Base-by-base conservation (phyloP, 1,139 yeast species). In the Protomyces macrosporus region DNA sequence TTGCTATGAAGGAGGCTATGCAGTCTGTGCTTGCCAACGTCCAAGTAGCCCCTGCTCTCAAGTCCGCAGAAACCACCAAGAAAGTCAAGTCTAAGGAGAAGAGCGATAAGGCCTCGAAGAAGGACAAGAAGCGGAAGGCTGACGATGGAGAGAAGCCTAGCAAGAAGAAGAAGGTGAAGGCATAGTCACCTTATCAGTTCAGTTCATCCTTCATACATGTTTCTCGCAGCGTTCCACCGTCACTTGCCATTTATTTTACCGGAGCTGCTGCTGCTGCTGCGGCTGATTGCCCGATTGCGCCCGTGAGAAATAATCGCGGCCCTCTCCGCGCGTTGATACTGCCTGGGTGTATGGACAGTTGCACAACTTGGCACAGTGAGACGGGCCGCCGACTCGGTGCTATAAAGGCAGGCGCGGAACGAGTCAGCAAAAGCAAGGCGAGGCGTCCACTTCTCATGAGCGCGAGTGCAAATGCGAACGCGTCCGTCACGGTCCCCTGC, bases 1-100 rank as follows among this genome's bases (percentile, higher is more conserved):
- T 90, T 71, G 98, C 98, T 70, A 88, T 93, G 79, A 84, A 87
- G 75, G 89, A 87, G 77, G 97, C 97, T 68, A 82, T 90, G 78
- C 86, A 87, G 67, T 81, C 88, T 73, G 77, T 77, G 6, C 73
- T 77, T n/a, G 73, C 74, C 55, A 78, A 78, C 67, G 86, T 85
- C 66, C 68, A 72, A 54, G 72, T 70, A 71, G 66, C 76, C 73
- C 74, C 78, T 78, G 82, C 78, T 74, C 83, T 79, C 71, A 84
- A 80, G 79, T 81, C 71, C 73, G 73, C 77, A 73, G 68, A 3
- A 10, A 75, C 74, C 78, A 9, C 80, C 75, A 80, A 81, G 42
- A 66, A 66, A 60, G 65, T 66, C 63, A 66, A 67, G 78, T 78
- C 78, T 75, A 78, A 78, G 76, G 78, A 65, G 64, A 78, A 78